Base-by-base conservation (phyloP, 345 rosid genomes). In the Alliaria petiolata region DNA sequence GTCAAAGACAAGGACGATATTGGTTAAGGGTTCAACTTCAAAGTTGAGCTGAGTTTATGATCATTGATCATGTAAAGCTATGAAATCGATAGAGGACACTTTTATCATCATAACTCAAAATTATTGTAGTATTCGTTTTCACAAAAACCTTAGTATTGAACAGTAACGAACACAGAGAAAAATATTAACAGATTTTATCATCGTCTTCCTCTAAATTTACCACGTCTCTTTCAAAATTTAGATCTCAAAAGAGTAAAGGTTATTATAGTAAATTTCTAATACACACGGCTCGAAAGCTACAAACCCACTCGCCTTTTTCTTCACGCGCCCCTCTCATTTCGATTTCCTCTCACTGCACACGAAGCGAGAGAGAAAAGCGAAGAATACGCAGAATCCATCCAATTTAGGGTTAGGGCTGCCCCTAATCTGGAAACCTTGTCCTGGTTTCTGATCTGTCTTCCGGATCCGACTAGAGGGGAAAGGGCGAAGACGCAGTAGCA, bases 401-500 rank as follows among this genome's bases (percentile, higher is more conserved):
- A 70, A 67, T 60, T 52, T 75, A 82, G 92, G 85, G 85, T 85
- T 80, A 80, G 85, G 87, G 80, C 79, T 79, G 39, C 72, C 81
- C 85, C 86, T 82, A 78, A 80, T 85, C 84, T 85, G 71, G 80
- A 47, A 76, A 50, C 22, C 58, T 47, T 33, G 15, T 40, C 50
- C 79, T 59, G 16, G 35, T 63, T 70, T 35, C 67, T 69, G 64
- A 75, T 75, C 69, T 68, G 43, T 68, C 51, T 56, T 34, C 31
- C 15, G 34, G 70, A 49, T 49, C 75, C 12, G 69, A 71, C 31
- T 28, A 55, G 7, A 42, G 16, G 28, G n/a, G 51, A 60, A 61
- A 61, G 8, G 56, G 63, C 35, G 70, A 35, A 54, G 47, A 35
- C 43, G 38, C 35, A 1, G n/a, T 70, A 46, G 40, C 69, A 61